Base-by-base conservation (phyloP, 73 alveolate genomes). In the Paramecium caudatum region DNA sequence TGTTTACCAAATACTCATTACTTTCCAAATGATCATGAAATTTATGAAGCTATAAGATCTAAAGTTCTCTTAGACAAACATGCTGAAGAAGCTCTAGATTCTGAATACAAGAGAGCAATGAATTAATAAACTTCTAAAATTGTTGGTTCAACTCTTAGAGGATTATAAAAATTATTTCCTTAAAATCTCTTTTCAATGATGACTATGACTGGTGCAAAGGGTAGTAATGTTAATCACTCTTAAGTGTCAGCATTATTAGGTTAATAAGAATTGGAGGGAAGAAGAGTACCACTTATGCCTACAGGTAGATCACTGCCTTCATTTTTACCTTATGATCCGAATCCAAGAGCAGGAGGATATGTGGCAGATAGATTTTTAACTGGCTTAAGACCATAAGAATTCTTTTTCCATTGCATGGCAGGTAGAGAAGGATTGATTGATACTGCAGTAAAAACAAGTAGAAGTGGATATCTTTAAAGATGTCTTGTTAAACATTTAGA, bases 391-490 rank as follows among this genome's bases (percentile, higher is more conserved):
- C 99, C 99, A 30, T 94, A 95, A 82, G 99, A 96, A 83, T 97
- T 95, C 95, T 96, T 94, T 88, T 97, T 96, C 96, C 99, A 78
- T 70, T 90, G 94, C 78, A 80, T 90, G 91, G 90, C 91, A 46
- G 94, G 91, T 37, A 95, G 99, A 95, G 99, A 98, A 96, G 99
- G 99, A 6, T 95, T 98, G 43, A 98, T 98, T 63, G 99, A 98
- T 95, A 98, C 99, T 43, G 99, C 99, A 7, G 99, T 98, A 61
- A 98, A 98, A 91, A 98, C 99, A 16, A 85, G 98, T 70, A 93
- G 99, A 85, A 84, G 97, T 91, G 99, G 99, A 21, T 98, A 98
- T 93, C 94, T 98, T 61, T 98, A 98, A 90, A 94, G 99, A 92
- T 97, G 99, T 87, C 85, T 98, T 41, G 95, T 98, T 82, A 98